These are phyloP conservation scores for Fulvia fulva DNA, from an alignment of 2,329 filamentous ascomycete species.

Conservation along the genomic window DNA sequence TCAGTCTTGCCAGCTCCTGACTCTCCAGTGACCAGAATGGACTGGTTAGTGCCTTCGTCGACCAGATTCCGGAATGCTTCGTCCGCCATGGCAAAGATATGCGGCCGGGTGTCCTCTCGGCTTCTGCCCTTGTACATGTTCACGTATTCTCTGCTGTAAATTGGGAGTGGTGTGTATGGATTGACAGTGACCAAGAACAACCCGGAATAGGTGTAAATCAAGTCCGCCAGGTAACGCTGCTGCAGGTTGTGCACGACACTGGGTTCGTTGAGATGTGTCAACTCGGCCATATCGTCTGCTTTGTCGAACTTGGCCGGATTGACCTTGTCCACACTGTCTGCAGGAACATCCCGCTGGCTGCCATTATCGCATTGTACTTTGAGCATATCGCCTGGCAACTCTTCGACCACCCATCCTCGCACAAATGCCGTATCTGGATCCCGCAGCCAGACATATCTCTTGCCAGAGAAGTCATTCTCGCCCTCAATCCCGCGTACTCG, in stretches of 20 bases:
- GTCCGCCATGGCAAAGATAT: slow-evolving; percentile 97
- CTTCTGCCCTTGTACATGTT: slow-evolving; percentile 95
- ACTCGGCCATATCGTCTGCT: slow-evolving; percentile 97
- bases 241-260: slow-evolving; percentile 97
- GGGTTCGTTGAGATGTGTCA: slow-evolving; percentile 95
- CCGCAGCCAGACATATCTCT: slow-evolving; percentile 95
- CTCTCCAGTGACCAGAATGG: slow-evolving; percentile 95
- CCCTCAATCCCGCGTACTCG: slow-evolving; percentile 75
- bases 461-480: slow-evolving; percentile 97
- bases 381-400: slow-evolving; percentile 64
- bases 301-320: slow-evolving; percentile 99
- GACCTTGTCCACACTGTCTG: slow-evolving; percentile 93
- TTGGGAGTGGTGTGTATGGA: slow-evolving; percentile 89
- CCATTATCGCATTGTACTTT: slow-evolving; percentile 93
- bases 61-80: slow-evolving; percentile 93
- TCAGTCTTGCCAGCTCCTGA: slow-evolving; percentile 98
- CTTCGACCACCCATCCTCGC: slow-evolving; percentile 86
- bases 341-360: slow-evolving; percentile 78
- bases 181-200: slow-evolving; percentile 96
- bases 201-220: slow-evolving; percentile 97
- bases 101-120: slow-evolving; percentile 90
- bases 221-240: slow-evolving; percentile 88
- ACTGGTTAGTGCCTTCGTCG: slow-evolving; percentile 93
- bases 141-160: slow-evolving; percentile 94
- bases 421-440: slow-evolving; percentile 85